phyloP scores from a whole-genome alignment of 208 protist genomes.

The Crithidia brevicula region DNA sequence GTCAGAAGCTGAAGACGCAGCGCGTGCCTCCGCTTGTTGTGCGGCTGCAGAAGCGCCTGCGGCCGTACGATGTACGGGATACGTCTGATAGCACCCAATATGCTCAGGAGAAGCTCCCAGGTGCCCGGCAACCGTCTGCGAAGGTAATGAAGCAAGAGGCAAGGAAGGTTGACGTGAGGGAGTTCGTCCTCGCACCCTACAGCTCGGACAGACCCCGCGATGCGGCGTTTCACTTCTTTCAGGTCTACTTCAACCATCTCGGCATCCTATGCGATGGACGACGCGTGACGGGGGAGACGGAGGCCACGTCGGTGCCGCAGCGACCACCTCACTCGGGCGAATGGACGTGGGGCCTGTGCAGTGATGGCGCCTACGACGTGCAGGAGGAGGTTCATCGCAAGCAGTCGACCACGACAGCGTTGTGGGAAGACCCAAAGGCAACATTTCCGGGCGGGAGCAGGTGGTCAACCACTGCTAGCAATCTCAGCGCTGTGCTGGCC shows the following conservation, averaged over 20 bases:
- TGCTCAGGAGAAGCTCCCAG: too few relatives aligned
- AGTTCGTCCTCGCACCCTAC: conserved; percentile 12
- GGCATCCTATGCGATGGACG: conserved; percentile 26
- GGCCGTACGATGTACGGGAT: conserved; percentile 11
- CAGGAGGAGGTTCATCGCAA: conserved; percentile 22
- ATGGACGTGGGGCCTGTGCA: conserved; percentile 19
- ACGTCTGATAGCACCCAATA: too few relatives aligned
- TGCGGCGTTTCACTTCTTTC: conserved; percentile 24
- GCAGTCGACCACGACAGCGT: conserved; percentile 10
- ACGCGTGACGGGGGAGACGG: conserved; percentile 24
- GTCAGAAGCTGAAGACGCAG: neutral
- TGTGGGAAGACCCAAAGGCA: neutral
- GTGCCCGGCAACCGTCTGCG: too few relatives aligned
- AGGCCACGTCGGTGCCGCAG: neutral
- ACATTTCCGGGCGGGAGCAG: conserved; percentile 16
- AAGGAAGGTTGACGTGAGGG: too few relatives aligned
- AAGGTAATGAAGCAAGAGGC: too few relatives aligned
- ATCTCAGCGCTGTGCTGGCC: conserved; percentile 9
- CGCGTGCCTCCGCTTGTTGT: neutral
- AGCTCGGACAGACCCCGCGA: conserved; percentile 8
- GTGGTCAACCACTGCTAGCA: conserved; percentile 16
- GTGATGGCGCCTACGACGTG: conserved; percentile 18
- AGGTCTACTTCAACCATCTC: conserved; percentile 31
- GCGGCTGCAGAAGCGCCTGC: conserved; percentile 22
- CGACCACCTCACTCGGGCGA: neutral